Conservation (phyloP, 768 basidiomycete species). For the Lyophyllum atratum region DNA sequence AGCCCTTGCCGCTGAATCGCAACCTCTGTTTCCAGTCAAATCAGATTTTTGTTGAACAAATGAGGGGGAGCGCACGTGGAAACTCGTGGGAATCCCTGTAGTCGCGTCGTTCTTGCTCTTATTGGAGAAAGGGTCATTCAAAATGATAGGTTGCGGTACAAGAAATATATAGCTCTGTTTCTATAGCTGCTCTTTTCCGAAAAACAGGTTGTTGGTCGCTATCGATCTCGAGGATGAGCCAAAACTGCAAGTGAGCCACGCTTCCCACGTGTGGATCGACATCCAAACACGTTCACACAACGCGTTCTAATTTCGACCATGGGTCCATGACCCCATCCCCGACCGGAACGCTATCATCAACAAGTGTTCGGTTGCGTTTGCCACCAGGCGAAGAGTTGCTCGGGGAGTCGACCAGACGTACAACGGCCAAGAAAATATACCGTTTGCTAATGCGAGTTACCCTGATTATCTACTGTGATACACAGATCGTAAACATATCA, state of each 20-base stretch:
- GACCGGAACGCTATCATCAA: conserved; percentile 21
- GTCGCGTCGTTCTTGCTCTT: not conserved
- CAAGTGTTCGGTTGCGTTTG: conserved; percentile 27
- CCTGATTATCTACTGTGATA: no score
- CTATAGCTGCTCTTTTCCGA: not conserved
- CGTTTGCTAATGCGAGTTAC: conserved; percentile 4
- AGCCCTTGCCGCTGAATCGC: conserved; percentile 7
- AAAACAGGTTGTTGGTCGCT: not conserved
- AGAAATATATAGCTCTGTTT: not conserved
- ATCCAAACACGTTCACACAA: not conserved
- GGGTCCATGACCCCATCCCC: no score
- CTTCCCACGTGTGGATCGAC: conserved; percentile 2
- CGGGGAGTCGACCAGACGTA: conserved; percentile 21
- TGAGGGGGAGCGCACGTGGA: conserved; percentile 4
- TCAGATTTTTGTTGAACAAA: conserved; percentile 2
- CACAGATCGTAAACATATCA: not conserved
- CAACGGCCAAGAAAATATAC: conserved; percentile 16
- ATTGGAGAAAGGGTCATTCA: not conserved
- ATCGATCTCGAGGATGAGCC: not conserved
- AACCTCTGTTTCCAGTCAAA: conserved; percentile 11
- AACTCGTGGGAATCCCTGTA: conserved; percentile 5
- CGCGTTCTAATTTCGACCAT: not conserved
- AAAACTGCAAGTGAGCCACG: not conserved
- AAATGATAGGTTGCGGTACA: not conserved
- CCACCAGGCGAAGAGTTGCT: conserved; percentile 22